Base-by-base conservation (phyloP, 2,329 filamentous ascomycete species). In the Daldinia sp. region DNA sequence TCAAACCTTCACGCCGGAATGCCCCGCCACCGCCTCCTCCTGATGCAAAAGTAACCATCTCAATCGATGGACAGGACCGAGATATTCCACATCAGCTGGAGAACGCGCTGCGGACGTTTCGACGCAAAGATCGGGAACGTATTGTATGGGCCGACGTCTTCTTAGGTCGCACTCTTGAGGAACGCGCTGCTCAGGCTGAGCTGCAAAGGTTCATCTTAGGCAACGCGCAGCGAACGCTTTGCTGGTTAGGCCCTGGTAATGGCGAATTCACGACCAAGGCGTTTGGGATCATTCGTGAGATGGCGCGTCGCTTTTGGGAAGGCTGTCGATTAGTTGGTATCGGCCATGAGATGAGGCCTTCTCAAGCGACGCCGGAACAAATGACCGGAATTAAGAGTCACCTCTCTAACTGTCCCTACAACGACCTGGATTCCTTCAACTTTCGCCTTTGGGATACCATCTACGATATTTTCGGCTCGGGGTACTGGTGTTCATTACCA, bases 61-160 rank as follows among this genome's bases (percentile, higher is more conserved):
- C 43, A 3, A 61, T 71, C 21, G 58, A 71, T 32, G 67, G 64
- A 23, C 51, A 57, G 4, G 54, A 63, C 1, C 62, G 58, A 10
- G 43, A 48, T 4, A 63, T 70, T 9, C 66, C 70, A 1, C 32
- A 56, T 1, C 57, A 63, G 1, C 61, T 71, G 3, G 70, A 63
- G 10, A 62, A 53, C 39, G 68, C 70, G 1, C 54, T 71, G 8
- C 65, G 66, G 27, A 68, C 53, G 2, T 71, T 71, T 30, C 66
- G 68, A 7, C 67, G 68, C 13, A 66, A 66, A 39, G 66, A 66
- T 17, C 56, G 63, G 35, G 49, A 68, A 9, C 68, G 68, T 41
- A 67, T 45, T 1, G 8, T 71, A 8, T 71, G 70, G 70, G 70
- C 68, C 1, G 70, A 70, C 34, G 49, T 70, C 9, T 53, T 71